These are phyloP conservation scores for Chalaropsis ovoidea DNA, from an alignment of 2,329 filamentous ascomycete genomes.

Conservation along the genomic window DNA sequence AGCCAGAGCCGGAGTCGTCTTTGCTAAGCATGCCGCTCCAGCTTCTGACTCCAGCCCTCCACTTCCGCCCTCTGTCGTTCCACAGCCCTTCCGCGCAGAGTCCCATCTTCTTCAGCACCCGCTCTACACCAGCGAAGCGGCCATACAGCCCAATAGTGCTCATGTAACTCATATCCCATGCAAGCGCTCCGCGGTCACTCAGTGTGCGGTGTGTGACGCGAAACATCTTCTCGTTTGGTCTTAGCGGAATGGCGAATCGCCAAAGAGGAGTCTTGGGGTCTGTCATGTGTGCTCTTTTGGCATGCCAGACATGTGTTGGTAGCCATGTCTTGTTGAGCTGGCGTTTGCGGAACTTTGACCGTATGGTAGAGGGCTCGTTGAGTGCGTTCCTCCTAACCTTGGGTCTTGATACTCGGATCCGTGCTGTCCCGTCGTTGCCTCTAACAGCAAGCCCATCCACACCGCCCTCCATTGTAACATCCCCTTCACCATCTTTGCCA, in stretches of 20 bases:
- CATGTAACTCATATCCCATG: conserved; percentile 93
- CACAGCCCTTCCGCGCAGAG: conserved; percentile 51
- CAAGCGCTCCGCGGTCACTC: conserved; percentile 63
- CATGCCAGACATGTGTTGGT: conserved; percentile 87
- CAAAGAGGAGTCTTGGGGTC: conserved; percentile 68
- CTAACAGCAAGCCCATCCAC: conserved; percentile 14
- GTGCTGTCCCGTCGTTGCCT: background rate
- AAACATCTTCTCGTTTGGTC: conserved; percentile 82
- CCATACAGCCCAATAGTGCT: conserved; percentile 75
- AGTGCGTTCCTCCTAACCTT: conserved; percentile 62
- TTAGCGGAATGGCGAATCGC: conserved; percentile 77
- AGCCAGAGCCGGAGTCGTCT: conserved; percentile 38
- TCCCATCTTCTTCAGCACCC: conserved; percentile 56
- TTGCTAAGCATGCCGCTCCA: conserved; percentile 44
- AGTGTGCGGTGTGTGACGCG: conserved; percentile 74
- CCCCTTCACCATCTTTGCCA: conserved; percentile 26
- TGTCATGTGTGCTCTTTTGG: conserved; percentile 85
- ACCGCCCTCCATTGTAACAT: conserved; percentile 13
- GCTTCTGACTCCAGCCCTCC: conserved; percentile 48
- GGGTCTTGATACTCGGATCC: conserved; percentile 35
- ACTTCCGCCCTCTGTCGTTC: conserved; percentile 56
- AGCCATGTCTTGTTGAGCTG: conserved; percentile 87
- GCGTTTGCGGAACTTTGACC: conserved; percentile 68
- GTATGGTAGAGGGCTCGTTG: conserved; percentile 47
- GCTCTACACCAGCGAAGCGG: conserved; percentile 49